These are phyloP conservation scores for Brassica nigra DNA, from an alignment of 345 rosid genomes.

Conservation along the genomic window DNA sequence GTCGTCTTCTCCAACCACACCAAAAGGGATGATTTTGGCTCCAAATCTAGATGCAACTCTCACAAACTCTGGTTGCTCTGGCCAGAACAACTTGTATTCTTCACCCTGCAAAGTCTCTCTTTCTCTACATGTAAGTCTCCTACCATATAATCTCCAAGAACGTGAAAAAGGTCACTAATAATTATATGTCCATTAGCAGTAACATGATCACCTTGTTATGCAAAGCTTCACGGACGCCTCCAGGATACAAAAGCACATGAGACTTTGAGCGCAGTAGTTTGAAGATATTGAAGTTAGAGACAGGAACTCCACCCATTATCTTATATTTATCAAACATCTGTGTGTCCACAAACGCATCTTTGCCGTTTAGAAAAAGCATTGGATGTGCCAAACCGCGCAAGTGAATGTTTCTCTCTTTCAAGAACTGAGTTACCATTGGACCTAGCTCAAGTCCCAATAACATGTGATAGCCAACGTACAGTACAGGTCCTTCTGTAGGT, in stretches of 20 bases:
- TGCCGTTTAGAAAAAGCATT: slow-evolving; percentile 43
- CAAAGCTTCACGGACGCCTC: slow-evolving; percentile 82
- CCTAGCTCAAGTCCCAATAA: slow-evolving; percentile 59
- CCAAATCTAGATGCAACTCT: slow-evolving; percentile 86
- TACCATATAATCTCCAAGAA: neutral
- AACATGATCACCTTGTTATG: slow-evolving; percentile 62
- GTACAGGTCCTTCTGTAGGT: slow-evolving; percentile 78
- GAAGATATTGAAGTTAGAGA: slow-evolving; percentile 57
- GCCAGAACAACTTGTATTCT: slow-evolving; percentile 78
- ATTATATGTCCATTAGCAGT: neutral
- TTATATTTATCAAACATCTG: slow-evolving; percentile 49
- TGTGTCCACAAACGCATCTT: neutral
- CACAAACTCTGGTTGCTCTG: slow-evolving; percentile 73
- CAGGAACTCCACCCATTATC: slow-evolving; percentile 76
- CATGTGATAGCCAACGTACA: slow-evolving; percentile 82
- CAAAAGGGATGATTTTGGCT: slow-evolving; percentile 81
- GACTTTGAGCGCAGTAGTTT: slow-evolving; percentile 63
- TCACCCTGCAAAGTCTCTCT: slow-evolving; percentile 58
- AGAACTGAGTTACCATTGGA: slow-evolving; percentile 46
- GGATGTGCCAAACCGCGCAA: slow-evolving; percentile 79
- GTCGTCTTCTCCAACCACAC: slow-evolving; percentile 81
- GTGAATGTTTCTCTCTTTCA: slow-evolving; percentile 56
- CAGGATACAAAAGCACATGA: slow-evolving; percentile 77
- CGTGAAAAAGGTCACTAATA: neutral
- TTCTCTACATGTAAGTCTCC: neutral